A percentile compares a stretch with the other conserved stretches of the same genome.
These are phyloP conservation scores for Pseudogymnoascus sp. DNA, from an alignment of 2,329 filamentous ascomycete species.

Conservation along the genomic window DNA sequence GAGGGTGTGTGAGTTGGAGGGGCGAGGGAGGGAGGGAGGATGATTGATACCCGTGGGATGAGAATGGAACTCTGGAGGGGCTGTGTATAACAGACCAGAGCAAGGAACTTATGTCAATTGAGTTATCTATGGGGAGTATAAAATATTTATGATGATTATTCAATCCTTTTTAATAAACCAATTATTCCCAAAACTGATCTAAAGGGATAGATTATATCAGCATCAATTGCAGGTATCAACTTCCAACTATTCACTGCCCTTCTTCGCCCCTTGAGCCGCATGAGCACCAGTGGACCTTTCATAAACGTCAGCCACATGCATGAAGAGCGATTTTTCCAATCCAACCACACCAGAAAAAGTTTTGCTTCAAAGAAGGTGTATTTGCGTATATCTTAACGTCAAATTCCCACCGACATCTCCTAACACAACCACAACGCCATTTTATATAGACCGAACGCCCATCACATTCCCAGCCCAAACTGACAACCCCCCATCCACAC, in stretches of 20 bases:
- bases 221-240: neutral
- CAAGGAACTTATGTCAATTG: neutral
- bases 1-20: neutral
- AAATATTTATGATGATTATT: neutral
- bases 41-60: neutral
- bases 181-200: neutral
- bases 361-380: neutral
- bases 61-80: neutral
- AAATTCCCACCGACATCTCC: neutral
- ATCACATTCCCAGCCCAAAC: neutral
- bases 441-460: constrained; percentile 4
- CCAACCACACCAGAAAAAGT: neutral
- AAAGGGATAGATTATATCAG: neutral
- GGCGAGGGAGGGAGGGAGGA: neutral
- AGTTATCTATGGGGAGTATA: neutral
- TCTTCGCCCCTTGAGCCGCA: no score
- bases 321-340: neutral
- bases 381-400: neutral
- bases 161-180: neutral
- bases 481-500: neutral
- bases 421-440: constrained; percentile 6
- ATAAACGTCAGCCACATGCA: neutral
- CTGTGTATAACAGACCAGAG: neutral
- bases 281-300: neutral
- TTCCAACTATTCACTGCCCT: no score